Conservation (phyloP, 2,329 filamentous ascomycete genomes). For the Cladosporium sp. region DNA sequence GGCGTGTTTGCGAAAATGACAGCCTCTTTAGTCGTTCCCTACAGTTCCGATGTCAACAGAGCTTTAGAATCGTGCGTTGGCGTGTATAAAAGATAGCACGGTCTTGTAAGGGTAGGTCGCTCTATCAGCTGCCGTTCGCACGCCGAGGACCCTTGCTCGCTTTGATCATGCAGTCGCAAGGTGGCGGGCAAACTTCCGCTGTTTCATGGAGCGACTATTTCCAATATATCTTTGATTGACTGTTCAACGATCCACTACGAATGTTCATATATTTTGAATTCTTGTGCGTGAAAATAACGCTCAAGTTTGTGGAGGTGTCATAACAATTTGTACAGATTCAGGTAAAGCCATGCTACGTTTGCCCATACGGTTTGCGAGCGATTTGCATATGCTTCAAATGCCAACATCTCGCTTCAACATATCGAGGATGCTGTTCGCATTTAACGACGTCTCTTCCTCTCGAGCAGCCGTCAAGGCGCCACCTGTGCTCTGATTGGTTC, state of each 20-base stretch:
- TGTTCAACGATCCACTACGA: too few species aligned
- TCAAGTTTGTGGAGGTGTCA: too few species aligned
- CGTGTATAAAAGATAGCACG: too few species aligned
- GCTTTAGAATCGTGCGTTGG: too few species aligned
- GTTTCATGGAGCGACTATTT: background rate
- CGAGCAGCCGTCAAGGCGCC: constrained; percentile 14
- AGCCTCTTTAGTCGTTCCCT: background rate
- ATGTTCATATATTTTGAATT: too few species aligned
- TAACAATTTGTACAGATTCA: too few species aligned
- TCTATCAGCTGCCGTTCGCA: background rate
- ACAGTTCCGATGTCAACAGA: background rate
- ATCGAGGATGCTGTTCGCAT: constrained; percentile 39
- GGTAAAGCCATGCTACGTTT: too few species aligned
- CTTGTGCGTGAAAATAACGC: too few species aligned
- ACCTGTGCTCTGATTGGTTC: constrained; percentile 9
- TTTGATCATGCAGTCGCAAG: background rate
- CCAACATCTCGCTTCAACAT: constrained; percentile 39
- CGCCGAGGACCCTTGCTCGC: background rate
- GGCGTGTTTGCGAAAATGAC: background rate
- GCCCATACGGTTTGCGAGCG: too few species aligned
- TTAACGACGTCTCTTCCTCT: constrained; percentile 20
- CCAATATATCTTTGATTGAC: too few species aligned
- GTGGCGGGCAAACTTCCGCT: background rate
- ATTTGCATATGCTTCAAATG: background rate
- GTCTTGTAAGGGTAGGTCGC: background rate